Evolutionary conservation across 2,329 filamentous ascomycete species (phyloP), one percentile per base, ranked within the genome.

Genomic region (Trichoderma lentiforme): DNA sequence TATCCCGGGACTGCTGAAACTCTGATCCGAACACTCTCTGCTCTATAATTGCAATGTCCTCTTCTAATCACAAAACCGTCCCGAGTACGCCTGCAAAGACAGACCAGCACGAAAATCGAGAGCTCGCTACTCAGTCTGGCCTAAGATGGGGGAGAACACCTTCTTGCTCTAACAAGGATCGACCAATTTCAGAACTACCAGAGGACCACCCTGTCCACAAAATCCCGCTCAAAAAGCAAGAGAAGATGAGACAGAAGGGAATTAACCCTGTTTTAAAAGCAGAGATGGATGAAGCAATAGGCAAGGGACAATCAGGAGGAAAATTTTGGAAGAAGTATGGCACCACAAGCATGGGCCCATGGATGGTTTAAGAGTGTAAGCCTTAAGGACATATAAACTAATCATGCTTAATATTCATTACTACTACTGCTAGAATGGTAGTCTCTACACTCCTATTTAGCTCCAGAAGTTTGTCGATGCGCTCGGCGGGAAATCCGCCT

Each of bases 381-480:
- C n/a, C n/a, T n/a, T n/a, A n/a, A n/a, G n/a, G n/a, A n/a, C n/a
- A n/a, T n/a, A 43, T 15, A 24, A 39, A 32, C 8, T 67, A 36
- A 15, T 58, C 47, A 30, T 28, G 5, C 24, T 68, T 28, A 21
- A 47, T 9, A 69, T 34, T 69, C 56, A 69, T 51, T 51, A 53
- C 26, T 32, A 11, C 8, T 61, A 36, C 28, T 32, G 2, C 8
- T 53, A 53, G 14, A 32, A 18, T 6, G 18, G 12, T 24, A 24
- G 24, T 5, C 21, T 26, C 30, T 30, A 9, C 3, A 43, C 5
- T 18, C 9, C 28, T 3, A 9, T n/a, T 15, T 30, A 70, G 1
- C 2, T 73, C 74, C 76, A 77, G 36, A 77, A 77, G 68, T 76
- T 58, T 7, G 73, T 76, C 9, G 76, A 77, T 28, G 76, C 75